These are phyloP conservation scores for Fraxinus nigra DNA, from an alignment of 305 asterid species.

Conservation along the genomic window DNA sequence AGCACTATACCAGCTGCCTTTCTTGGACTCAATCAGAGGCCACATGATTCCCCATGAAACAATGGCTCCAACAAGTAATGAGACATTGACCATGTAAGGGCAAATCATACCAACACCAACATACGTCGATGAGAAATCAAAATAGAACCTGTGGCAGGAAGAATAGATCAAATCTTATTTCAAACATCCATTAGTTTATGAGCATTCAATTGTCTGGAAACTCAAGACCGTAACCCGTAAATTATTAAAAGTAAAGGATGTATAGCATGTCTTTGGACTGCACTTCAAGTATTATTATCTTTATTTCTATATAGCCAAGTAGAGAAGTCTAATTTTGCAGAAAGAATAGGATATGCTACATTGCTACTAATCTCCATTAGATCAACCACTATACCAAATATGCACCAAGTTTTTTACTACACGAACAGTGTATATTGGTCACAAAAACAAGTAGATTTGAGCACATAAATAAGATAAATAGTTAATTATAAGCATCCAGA, in stretches of 20 bases:
- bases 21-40: slow-evolving; percentile 55
- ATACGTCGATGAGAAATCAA: slow-evolving; percentile 68
- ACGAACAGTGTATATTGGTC: not conserved
- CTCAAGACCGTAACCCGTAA: not conserved
- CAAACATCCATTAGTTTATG: not conserved
- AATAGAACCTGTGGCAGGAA: slow-evolving; percentile 43
- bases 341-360: not conserved
- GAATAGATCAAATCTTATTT: not conserved
- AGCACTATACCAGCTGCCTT: slow-evolving; percentile 63
- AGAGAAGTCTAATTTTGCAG: not conserved
- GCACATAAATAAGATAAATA: not conserved
- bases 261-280: not conserved
- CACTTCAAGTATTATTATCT: not conserved
- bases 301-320: not conserved
- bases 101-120: slow-evolving; percentile 85
- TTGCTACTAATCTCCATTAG: not conserved
- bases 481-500: slow-evolving; percentile 15
- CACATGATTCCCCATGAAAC: slow-evolving; percentile 78
- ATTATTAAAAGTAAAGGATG: not conserved
- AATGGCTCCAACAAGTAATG: slow-evolving; percentile 60
- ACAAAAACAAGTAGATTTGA: not conserved
- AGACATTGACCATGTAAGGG: slow-evolving; percentile 64
- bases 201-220: not conserved
- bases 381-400: not conserved
- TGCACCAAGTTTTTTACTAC: not conserved